Conservation (phyloP, 163 green algal species). For the Chlamydomonas reinhardtii region DNA sequence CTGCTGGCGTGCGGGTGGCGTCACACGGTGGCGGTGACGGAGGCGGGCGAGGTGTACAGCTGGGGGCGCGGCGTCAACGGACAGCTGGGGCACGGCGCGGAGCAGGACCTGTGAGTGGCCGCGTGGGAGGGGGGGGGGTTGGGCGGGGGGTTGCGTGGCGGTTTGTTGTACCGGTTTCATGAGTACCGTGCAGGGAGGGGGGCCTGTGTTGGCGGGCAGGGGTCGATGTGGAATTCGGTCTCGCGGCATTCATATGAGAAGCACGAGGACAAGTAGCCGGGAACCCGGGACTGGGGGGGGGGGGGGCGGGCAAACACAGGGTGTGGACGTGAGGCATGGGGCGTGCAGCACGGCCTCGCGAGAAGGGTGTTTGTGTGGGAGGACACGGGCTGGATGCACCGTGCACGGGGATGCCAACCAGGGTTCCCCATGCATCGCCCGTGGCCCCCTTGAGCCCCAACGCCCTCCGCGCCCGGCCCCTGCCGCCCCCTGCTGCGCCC, state of each 20-base stretch:
- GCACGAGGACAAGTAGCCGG: too few species aligned
- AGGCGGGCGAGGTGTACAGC: slow-evolving; percentile 72
- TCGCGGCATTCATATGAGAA: too few species aligned
- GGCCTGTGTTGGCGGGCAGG: too few species aligned
- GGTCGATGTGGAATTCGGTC: too few species aligned
- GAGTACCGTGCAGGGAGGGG: neutral
- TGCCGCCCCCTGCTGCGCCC: neutral
- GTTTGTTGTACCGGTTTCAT: too few species aligned
- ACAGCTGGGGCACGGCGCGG: slow-evolving; percentile 75
- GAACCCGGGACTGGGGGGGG: neutral
- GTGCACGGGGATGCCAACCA: too few species aligned
- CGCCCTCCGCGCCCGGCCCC: too few species aligned
- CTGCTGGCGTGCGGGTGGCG: slow-evolving; percentile 89
- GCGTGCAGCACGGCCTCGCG: too few species aligned
- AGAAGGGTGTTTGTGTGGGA: too few species aligned
- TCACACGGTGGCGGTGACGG: slow-evolving; percentile 80
- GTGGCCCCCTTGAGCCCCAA: too few species aligned
- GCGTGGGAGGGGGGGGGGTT: neutral
- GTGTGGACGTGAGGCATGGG: neutral
- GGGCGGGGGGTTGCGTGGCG: neutral
- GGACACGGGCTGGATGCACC: too few species aligned
- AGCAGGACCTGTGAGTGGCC: slow-evolving; percentile 57
- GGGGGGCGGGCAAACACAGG: neutral
- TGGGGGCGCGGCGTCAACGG: slow-evolving; percentile 88
- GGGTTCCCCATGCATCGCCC: too few species aligned